Percentiles rank a stretch among this genome's conserved stretches.
Conservation (phyloP, 2,329 filamentous ascomycete genomes). For the Colletotrichum somersetense region DNA sequence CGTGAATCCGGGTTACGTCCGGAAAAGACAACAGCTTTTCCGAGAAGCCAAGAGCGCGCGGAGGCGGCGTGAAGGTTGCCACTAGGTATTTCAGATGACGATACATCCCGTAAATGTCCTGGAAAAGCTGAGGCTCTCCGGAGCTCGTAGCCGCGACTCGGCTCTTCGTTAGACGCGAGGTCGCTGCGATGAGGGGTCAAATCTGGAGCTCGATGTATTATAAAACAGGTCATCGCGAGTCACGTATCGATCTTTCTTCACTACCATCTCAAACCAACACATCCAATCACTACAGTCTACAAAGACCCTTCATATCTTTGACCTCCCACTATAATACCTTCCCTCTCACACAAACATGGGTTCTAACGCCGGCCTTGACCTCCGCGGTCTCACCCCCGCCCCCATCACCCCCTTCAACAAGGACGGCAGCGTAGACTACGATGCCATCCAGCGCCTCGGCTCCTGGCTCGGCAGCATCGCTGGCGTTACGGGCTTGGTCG, state of each 20-base stretch:
- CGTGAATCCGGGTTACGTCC: not conserved
- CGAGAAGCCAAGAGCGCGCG: not conserved
- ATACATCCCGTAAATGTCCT: not conserved
- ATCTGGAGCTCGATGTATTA: not conserved
- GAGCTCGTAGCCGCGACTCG: slow-evolving; percentile 19
- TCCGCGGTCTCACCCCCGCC: slow-evolving; percentile 63
- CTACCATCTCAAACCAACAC: not conserved
- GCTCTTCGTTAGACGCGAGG: slow-evolving; percentile 23
- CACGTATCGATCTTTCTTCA: not conserved
- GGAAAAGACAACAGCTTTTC: slow-evolving; percentile 15
- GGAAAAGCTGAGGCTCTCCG: not conserved
- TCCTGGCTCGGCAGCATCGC: slow-evolving; percentile 65
- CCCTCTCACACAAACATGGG: slow-evolving; percentile 43
- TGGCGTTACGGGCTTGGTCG: slow-evolving; percentile 65
- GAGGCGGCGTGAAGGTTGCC: not conserved
- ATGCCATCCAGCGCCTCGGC: slow-evolving; percentile 64
- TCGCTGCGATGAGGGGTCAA: not conserved
- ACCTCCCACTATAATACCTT: too few relatives aligned
- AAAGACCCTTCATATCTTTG: not conserved
- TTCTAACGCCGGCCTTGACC: slow-evolving; percentile 52
- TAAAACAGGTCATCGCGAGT: slow-evolving; percentile 19
- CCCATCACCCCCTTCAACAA: slow-evolving; percentile 65
- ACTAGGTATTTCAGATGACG: not conserved
- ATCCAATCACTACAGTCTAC: not conserved
- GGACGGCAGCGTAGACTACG: slow-evolving; percentile 62